Conservation (phyloP, 495 filamentous ascomycete species). For the Sordaria brevicollis region DNA sequence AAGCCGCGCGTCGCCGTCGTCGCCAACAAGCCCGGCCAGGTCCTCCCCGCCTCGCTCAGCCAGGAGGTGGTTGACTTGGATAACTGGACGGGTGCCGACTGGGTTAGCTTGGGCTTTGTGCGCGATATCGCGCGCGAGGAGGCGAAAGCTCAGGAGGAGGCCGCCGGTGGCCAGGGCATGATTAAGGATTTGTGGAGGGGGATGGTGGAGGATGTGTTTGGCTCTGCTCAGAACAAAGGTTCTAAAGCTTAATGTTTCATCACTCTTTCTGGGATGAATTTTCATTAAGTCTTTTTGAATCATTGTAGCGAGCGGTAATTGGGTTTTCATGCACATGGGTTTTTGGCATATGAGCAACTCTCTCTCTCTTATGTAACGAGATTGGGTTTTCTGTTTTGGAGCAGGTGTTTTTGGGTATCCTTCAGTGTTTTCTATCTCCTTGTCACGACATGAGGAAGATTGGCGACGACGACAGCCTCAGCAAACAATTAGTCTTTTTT, state of each 20-base stretch:
- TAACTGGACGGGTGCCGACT: slow-evolving; percentile 36
- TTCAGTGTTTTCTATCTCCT: neutral
- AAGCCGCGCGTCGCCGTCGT: slow-evolving; percentile 30
- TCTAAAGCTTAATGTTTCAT: neutral
- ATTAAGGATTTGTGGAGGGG: slow-evolving; percentile 35
- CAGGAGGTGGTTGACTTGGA: slow-evolving; percentile 15
- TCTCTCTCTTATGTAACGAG: neutral
- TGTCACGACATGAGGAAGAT: neutral
- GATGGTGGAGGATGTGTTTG: slow-evolving; percentile 34
- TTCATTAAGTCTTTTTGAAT: neutral
- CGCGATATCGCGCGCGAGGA: slow-evolving; percentile 18
- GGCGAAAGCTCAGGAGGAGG: slow-evolving; percentile 2
- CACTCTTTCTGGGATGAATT: neutral
- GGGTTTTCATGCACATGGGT: neutral
- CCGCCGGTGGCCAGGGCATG: slow-evolving; percentile 27
- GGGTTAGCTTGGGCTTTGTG: slow-evolving; percentile 37
- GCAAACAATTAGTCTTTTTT: neutral
- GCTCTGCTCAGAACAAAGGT: slow-evolving; percentile 1
- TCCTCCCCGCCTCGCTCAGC: slow-evolving; percentile 30
- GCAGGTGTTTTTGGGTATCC: neutral
- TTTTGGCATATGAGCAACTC: neutral
- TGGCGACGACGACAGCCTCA: neutral
- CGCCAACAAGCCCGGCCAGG: slow-evolving; percentile 32
- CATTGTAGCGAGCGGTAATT: neutral
- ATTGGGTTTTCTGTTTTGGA: neutral